Evolutionary conservation across 164 flowering plant genomes (phyloP).

Genomic region (Warburgia ugandensis): DNA sequence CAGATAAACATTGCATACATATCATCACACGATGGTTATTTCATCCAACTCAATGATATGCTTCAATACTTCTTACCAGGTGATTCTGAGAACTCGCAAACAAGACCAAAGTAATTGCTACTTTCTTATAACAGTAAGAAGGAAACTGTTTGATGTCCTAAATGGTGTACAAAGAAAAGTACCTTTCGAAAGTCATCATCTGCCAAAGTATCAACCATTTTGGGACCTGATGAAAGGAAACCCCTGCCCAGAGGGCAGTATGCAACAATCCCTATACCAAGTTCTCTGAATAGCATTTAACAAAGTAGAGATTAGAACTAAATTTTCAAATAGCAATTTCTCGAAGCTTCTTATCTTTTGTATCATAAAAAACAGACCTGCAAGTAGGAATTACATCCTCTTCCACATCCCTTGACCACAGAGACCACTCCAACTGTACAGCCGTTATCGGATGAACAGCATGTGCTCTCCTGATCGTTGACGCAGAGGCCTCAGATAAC

Average conservation of each 20-base stretch:
- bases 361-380: constrained; percentile 10
- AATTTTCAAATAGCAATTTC: neutral
- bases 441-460: constrained; percentile 22
- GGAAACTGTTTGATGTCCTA: neutral
- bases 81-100: neutral
- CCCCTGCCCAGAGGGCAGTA: constrained; percentile 60
- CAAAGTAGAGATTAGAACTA: neutral
- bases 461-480: constrained; percentile 22
- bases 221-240: constrained; percentile 44
- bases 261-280: constrained; percentile 58
- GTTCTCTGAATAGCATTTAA: constrained; percentile 13
- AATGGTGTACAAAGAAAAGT: neutral
- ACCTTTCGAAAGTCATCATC: constrained; percentile 40
- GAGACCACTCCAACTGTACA: constrained; percentile 19
- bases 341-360: neutral
- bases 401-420: constrained; percentile 21
- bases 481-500: constrained; percentile 22
- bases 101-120: neutral
- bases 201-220: constrained; percentile 28
- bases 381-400: constrained; percentile 22
- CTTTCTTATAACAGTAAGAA: neutral
- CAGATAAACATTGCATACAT: no score
- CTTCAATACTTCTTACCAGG: neutral
- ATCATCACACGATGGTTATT: no score
- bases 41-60: neutral